A percentile compares a stretch with the other conserved stretches of the same genome.
Evolutionary conservation across 73 alveolate species (phyloP).

Genomic region (Breviolum minutum): DNA sequence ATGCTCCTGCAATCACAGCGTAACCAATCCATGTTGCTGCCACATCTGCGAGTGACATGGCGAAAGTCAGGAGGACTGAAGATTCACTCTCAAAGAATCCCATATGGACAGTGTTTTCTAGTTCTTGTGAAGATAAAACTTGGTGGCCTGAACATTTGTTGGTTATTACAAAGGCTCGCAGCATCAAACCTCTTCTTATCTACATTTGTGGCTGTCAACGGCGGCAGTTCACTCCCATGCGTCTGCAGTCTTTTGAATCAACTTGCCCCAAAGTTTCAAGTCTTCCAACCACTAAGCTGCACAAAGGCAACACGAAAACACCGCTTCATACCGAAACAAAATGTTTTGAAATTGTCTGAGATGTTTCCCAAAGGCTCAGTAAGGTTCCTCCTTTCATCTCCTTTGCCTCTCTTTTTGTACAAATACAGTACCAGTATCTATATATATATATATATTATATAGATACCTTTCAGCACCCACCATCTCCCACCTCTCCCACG

Average conservation of each 20-base stretch:
- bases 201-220: too few species aligned
- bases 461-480: not conserved
- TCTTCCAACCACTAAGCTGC: too few species aligned
- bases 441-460: too few species aligned
- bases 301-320: too few species aligned
- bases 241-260: too few species aligned
- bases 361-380: not conserved
- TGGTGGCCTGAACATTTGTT: not conserved
- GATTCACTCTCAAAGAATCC: not conserved
- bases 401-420: too few species aligned
- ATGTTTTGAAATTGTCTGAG: not conserved
- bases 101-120: not conserved
- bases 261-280: too few species aligned
- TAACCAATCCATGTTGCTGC: conserved; percentile 77
- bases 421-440: not conserved
- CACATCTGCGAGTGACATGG: conserved; percentile 90
- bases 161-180: not conserved
- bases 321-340: not conserved
- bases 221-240: too few species aligned
- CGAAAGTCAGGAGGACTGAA: not conserved
- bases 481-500: not conserved
- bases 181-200: too few species aligned
- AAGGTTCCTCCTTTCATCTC: not conserved
- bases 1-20: conserved; percentile 83
- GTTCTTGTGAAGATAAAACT: not conserved